A percentile compares a stretch with the other conserved stretches of the same genome.
phyloP scores from a whole-genome alignment of 2,329 filamentous ascomycete genomes.

The Venturia nashicola region DNA sequence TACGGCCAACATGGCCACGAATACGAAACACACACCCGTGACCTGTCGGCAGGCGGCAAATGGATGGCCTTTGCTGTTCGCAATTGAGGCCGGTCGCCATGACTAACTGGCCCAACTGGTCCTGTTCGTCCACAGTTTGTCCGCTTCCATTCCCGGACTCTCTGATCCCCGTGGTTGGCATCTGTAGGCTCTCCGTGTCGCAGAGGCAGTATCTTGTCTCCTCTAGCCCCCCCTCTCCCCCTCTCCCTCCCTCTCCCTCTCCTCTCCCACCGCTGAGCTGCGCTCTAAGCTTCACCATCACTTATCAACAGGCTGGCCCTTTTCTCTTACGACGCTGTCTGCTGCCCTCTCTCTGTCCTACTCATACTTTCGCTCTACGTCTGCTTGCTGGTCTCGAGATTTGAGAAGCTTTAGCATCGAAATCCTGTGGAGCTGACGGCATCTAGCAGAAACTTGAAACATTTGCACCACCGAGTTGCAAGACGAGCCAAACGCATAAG shows the following conservation, averaged over 20 bases:
- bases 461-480: not conserved
- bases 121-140: not conserved
- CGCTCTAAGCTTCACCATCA: not conserved
- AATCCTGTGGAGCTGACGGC: not conserved
- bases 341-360: not conserved
- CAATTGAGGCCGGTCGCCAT: not conserved
- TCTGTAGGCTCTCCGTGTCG: not conserved
- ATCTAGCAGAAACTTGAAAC: constrained; percentile 1
- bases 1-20: not conserved
- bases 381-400: not conserved
- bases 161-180: not conserved
- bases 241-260: not conserved
- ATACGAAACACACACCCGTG: not conserved
- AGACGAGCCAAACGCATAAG: constrained; percentile 3
- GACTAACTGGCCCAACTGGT: not conserved
- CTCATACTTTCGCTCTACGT: not conserved
- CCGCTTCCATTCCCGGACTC: not conserved
- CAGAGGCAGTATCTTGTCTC: not conserved
- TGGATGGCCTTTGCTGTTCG: not conserved
- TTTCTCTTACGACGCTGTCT: not conserved
- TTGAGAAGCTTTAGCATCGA: not conserved
- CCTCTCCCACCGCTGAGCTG: not conserved
- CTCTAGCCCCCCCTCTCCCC: too few relatives aligned
- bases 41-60: not conserved
- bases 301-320: constrained; percentile 1